Conservation (phyloP, 2,329 filamentous ascomycete genomes). For the Colletotrichum sp. region DNA sequence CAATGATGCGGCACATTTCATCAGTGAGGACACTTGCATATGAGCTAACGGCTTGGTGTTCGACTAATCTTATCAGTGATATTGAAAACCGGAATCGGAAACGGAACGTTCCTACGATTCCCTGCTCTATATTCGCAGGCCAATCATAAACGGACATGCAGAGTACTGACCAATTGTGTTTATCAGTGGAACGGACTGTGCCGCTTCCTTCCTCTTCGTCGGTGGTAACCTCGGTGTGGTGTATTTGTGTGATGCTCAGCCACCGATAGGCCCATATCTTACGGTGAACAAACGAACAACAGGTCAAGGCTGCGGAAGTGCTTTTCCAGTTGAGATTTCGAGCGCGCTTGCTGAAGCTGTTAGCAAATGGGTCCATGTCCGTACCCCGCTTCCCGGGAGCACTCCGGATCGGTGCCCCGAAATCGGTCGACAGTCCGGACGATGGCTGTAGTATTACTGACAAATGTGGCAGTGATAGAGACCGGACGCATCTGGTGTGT, state of each 20-base stretch:
- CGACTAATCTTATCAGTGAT: background rate
- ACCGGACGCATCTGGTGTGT: background rate
- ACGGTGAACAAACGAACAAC: background rate
- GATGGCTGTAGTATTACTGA: background rate
- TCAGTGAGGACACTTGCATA: background rate
- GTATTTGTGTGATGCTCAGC: background rate
- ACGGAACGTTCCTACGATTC: background rate
- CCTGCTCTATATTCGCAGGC: background rate
- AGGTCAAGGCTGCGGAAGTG: background rate
- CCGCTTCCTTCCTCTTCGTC: background rate
- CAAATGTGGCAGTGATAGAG: background rate
- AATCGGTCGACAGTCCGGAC: background rate
- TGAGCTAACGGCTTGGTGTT: background rate
- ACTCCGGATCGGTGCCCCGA: background rate
- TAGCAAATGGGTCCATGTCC: background rate
- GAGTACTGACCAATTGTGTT: background rate
- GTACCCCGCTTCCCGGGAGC: background rate
- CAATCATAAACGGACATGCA: background rate
- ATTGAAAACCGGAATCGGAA: background rate
- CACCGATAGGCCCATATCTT: background rate
- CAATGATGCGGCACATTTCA: background rate
- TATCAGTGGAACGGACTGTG: background rate
- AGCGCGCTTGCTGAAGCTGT: background rate
- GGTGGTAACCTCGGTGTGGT: background rate
- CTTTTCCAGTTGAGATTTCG: background rate